phyloP scores from a whole-genome alignment of 345 rosid species.

The Ceriops zippeliana region DNA sequence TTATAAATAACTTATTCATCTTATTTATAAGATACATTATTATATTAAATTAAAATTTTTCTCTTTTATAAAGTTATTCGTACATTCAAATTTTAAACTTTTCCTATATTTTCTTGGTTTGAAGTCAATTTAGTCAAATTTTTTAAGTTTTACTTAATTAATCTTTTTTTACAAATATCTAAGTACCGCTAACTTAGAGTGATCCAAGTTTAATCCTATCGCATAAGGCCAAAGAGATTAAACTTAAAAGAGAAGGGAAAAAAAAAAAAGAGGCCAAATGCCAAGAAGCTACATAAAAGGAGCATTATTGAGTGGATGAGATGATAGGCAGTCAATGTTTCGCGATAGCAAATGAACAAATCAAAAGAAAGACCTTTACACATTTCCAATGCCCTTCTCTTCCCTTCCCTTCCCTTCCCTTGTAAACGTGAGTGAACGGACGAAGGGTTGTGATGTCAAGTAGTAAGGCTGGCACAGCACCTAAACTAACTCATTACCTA shows the following conservation, averaged over 20 bases:
- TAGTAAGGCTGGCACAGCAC: conserved; percentile 6
- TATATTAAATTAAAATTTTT: too few relatives aligned
- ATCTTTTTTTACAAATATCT: too few relatives aligned
- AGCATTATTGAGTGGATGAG: not conserved
- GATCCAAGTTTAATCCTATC: too few relatives aligned
- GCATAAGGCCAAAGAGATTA: not conserved
- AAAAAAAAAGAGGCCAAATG: not conserved
- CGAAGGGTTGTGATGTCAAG: not conserved
- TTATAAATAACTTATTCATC: too few relatives aligned
- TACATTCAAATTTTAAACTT: too few relatives aligned
- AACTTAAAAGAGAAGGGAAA: not conserved
- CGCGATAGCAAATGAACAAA: conserved; percentile 3
- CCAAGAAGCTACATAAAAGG: not conserved
- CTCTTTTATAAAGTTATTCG: fast-evolving
- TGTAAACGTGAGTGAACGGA: not conserved
- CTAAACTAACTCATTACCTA: conserved; percentile 57
- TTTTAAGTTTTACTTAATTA: too few relatives aligned
- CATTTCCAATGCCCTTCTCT: not conserved
- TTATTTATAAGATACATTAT: too few relatives aligned
- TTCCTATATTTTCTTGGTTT: fast-evolving
- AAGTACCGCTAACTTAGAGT: too few relatives aligned
- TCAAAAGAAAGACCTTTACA: not conserved
- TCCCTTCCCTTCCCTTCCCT: conserved; percentile 14
- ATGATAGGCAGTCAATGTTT: conserved; percentile 13
- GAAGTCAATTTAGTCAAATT: too few relatives aligned